These are phyloP conservation scores for Oemleria cerasiformis DNA, from an alignment of 306 rosid genomes.

Conservation along the genomic window DNA sequence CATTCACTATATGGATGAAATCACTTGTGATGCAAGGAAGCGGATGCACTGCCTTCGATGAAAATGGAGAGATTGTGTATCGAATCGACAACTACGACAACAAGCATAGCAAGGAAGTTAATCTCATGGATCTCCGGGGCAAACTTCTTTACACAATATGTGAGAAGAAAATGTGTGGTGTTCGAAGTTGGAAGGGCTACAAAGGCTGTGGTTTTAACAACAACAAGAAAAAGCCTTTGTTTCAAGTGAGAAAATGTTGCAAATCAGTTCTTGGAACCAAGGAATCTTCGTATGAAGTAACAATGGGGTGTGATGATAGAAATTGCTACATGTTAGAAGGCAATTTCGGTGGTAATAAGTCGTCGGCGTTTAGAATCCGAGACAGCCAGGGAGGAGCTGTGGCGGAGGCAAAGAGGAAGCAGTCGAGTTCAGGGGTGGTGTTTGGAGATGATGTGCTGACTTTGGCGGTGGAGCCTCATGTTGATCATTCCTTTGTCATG, in stretches of 20 bases:
- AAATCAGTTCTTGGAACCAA: slow-evolving; percentile 2
- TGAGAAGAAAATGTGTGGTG: slow-evolving; percentile 9
- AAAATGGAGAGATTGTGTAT: slow-evolving; percentile 31
- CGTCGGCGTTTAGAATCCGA: slow-evolving; percentile 24
- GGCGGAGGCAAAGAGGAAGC: slow-evolving; percentile 31
- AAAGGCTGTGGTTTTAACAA: neutral
- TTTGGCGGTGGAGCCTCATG: slow-evolving; percentile 33
- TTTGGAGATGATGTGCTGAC: slow-evolving; percentile 46
- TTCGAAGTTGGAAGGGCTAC: slow-evolving; percentile 19
- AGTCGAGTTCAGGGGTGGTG: slow-evolving; percentile 19
- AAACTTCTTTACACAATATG: slow-evolving; percentile 30
- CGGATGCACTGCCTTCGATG: slow-evolving; percentile 39
- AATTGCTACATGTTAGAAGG: slow-evolving; percentile 29
- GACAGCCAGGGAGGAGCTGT: slow-evolving; percentile 25
- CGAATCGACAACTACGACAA: slow-evolving; percentile 39
- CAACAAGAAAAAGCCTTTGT: slow-evolving; percentile 11
- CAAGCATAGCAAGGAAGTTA: slow-evolving; percentile 32
- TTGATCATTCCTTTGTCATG: slow-evolving; percentile 25
- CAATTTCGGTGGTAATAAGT: slow-evolving; percentile 12
- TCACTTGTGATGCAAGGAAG: slow-evolving; percentile 42
- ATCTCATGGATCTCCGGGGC: slow-evolving; percentile 42
- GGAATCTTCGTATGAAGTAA: slow-evolving; percentile 12
- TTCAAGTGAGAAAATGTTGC: slow-evolving; percentile 25
- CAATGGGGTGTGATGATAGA: neutral
- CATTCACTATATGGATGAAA: slow-evolving; percentile 41